phyloP scores from a whole-genome alignment of 106 monocot species.

The Acanthochlamys bracteata region DNA sequence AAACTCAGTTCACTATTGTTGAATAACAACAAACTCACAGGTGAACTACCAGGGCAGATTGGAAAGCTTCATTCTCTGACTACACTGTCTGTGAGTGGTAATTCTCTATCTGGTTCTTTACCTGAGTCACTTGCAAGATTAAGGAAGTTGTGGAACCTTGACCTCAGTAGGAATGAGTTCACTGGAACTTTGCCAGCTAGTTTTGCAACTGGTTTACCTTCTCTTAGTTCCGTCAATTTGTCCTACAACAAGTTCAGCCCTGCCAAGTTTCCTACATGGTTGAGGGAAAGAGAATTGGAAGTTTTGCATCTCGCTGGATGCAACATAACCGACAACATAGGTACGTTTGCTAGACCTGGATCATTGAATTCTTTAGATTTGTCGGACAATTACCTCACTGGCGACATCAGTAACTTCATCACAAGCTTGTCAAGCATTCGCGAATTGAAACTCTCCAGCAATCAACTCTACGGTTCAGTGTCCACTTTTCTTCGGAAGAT shows the following conservation, averaged over 20 bases:
- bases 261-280: slow-evolving; percentile 46
- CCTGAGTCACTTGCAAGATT: slow-evolving; percentile 48
- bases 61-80: slow-evolving; percentile 43
- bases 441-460: slow-evolving; percentile 21
- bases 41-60: slow-evolving; percentile 46
- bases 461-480: slow-evolving; percentile 22
- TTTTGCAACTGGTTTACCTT: slow-evolving; percentile 36
- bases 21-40: slow-evolving; percentile 55
- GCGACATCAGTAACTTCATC: not conserved
- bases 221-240: slow-evolving; percentile 57
- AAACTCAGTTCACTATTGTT: slow-evolving; percentile 34
- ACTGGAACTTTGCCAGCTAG: slow-evolving; percentile 29
- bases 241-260: slow-evolving; percentile 54
- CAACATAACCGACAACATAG: slow-evolving; percentile 35
- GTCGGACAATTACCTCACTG: slow-evolving; percentile 34
- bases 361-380: slow-evolving; percentile 18
- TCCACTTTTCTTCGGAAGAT: slow-evolving; percentile 13
- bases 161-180: slow-evolving; percentile 56
- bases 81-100: slow-evolving; percentile 41
- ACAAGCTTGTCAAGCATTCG: not conserved
- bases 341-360: slow-evolving; percentile 24
- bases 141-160: slow-evolving; percentile 66
- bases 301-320: slow-evolving; percentile 56
- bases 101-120: slow-evolving; percentile 50
- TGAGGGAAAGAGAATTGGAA: slow-evolving; percentile 28